Conservation (phyloP, 306 rosid species). For the Begonia fuchsioides region DNA sequence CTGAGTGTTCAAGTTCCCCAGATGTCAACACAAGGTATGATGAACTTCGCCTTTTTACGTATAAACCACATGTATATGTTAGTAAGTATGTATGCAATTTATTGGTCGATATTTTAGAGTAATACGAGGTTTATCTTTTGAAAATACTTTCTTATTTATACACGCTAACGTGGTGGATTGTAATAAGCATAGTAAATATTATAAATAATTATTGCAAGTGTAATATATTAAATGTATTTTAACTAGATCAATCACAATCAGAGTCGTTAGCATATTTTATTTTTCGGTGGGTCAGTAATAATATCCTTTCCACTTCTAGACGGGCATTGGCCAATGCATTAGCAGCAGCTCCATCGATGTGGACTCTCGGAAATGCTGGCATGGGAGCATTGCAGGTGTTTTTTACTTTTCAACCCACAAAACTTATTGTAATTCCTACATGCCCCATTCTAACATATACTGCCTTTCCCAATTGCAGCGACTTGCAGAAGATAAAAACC, state of each 20-base stretch:
- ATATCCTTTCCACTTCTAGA: slow-evolving; percentile 14
- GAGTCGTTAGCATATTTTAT: too few species aligned
- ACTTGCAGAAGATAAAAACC: slow-evolving; percentile 79
- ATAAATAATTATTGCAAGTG: too few species aligned
- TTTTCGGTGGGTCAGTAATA: slow-evolving; percentile 1
- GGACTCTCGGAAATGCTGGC: slow-evolving; percentile 96
- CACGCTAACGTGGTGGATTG: too few species aligned
- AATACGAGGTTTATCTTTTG: too few species aligned
- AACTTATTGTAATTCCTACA: background rate
- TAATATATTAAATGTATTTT: too few species aligned
- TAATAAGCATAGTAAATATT: too few species aligned
- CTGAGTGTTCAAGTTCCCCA: slow-evolving; percentile 86
- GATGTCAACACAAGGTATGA: slow-evolving; percentile 72
- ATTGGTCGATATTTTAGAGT: too few species aligned
- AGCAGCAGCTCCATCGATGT: slow-evolving; percentile 88
- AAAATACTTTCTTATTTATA: too few species aligned
- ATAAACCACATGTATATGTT: too few species aligned
- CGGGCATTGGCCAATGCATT: slow-evolving; percentile 81
- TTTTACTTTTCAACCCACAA: background rate
- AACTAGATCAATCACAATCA: too few species aligned
- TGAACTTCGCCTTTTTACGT: background rate
- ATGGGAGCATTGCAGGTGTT: slow-evolving; percentile 99
- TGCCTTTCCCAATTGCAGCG: slow-evolving; percentile 32
- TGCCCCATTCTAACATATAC: background rate
- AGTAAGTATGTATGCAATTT: too few species aligned